These are phyloP conservation scores for Epicoccum sorghinum DNA, from an alignment of 2,329 filamentous ascomycete species.

Conservation along the genomic window DNA sequence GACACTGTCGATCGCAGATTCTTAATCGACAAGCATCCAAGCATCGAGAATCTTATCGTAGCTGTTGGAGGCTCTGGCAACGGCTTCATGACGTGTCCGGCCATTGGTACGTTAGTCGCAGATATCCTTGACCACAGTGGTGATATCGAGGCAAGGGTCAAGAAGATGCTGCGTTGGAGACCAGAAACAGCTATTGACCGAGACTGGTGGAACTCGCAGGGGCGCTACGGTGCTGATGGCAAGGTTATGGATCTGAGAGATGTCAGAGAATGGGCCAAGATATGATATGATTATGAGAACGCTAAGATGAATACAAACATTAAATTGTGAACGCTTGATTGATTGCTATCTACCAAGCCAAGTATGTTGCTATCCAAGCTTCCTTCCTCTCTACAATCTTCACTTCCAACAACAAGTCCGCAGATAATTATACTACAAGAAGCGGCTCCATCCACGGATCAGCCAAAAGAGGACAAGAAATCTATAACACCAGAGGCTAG, in stretches of 20 bases:
- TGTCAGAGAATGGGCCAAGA: conserved; percentile 38
- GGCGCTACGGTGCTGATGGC: conserved; percentile 55
- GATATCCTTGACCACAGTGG: conserved; percentile 54
- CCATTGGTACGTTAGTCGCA: conserved; percentile 57
- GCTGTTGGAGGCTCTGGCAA: conserved; percentile 60
- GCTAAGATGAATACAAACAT: too few relatives aligned
- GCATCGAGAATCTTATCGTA: conserved; percentile 51
- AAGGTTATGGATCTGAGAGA: conserved; percentile 57
- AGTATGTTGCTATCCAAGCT: neutral
- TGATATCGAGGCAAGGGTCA: conserved; percentile 51
- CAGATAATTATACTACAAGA: conserved; percentile 6
- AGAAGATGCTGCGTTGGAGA: conserved; percentile 57
- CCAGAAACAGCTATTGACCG: conserved; percentile 56
- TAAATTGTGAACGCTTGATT: neutral
- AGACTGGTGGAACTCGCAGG: conserved; percentile 57
- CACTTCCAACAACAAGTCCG: neutral
- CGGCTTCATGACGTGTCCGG: conserved; percentile 60
- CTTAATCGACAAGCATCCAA: conserved; percentile 58
- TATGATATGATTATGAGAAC: neutral
- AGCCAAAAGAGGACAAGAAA: neutral
- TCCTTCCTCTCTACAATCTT: too few relatives aligned
- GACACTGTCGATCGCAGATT: conserved; percentile 62
- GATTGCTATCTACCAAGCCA: neutral
- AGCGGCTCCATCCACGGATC: neutral
- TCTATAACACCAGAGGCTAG: conserved; percentile 9